A percentile compares a stretch with the other conserved stretches of the same genome.
Conservation (phyloP, 768 basidiomycete species). For the Austroboletus eburneus region DNA sequence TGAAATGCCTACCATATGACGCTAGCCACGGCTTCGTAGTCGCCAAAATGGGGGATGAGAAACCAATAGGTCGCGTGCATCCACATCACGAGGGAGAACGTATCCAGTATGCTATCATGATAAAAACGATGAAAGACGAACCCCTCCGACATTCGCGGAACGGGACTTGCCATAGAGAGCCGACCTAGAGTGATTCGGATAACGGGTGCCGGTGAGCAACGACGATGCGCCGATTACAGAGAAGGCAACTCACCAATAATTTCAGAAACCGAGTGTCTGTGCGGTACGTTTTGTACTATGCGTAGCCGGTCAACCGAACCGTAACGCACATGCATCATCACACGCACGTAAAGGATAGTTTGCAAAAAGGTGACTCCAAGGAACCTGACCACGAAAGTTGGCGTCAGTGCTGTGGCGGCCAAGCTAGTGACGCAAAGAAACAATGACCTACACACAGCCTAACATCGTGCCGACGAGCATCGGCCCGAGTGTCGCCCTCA, state of each 20-base stretch:
- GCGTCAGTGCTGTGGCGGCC: too few species aligned
- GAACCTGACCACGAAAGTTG: neutral
- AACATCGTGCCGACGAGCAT: too few species aligned
- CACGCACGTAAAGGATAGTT: neutral
- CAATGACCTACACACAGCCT: too few species aligned
- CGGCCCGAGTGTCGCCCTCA: too few species aligned
- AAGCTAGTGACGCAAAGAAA: too few species aligned
- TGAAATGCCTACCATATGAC: neutral
- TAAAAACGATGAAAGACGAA: too few species aligned
- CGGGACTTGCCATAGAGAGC: neutral
- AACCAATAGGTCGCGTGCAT: neutral
- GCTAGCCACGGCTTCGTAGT: neutral
- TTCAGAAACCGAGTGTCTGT: neutral
- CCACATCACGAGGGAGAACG: neutral
- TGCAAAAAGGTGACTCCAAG: neutral
- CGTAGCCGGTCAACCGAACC: too few species aligned
- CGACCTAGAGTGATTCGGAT: neutral
- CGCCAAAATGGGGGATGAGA: neutral
- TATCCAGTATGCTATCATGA: neutral
- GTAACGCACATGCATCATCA: too few species aligned
- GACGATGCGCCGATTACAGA: too few species aligned
- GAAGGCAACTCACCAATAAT: neutral
- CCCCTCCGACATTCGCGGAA: too few species aligned
- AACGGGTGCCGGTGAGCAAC: too few species aligned
- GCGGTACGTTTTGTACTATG: neutral